Base-by-base conservation (phyloP, 2,329 filamentous ascomycete genomes). In the Trichoderma cornu-damae region DNA sequence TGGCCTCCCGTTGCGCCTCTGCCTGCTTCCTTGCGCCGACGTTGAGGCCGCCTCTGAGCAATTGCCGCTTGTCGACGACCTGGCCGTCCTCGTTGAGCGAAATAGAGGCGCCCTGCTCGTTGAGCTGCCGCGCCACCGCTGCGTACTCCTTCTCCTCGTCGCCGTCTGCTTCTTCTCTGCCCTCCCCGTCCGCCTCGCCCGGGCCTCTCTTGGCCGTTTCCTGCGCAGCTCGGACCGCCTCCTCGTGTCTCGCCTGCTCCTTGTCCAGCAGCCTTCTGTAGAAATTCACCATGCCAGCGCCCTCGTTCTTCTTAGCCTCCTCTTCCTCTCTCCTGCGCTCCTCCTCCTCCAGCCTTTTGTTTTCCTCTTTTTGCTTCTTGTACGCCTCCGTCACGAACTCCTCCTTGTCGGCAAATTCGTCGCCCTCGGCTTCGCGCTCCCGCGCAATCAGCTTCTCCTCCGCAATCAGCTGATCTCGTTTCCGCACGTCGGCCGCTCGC, bases 311-410 rank as follows among this genome's bases (percentile, higher is more conserved):
- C 69, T 79, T 80, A 22, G 81, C 78, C 65, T 88, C 80, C 35
- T 78, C 80, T 65, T 86, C 87, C 64, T 89, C 86, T 58, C 79
- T 76, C 59, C 70, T 73, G 67, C 77, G 81, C 72, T 94, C 89
- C 67, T 90, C 88, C 62, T 85, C 87, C 66, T 92, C 88, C 7
- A 89, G 67, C 55, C 78, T 75, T 63, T 78, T 76, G 62, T 89
- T 85, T 70, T 92, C 89, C 68, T 87, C 88, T 66, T 92, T 88
- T 68, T 93, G 89, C 67, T 81, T 79, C 75, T 88, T 90, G 70
- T 94, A 95, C 34, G 89, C 89, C 58, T 85, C 86, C 0, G 89
- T 94, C 32, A 94, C 90, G 64, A 94, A 94, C 71, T 87, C 89
- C 68, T 94, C 90, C 74, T 92, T 94, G 65, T 87, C 89, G 0